Conservation (phyloP, 2,329 filamentous ascomycete species). For the Cercospora canescens region DNA sequence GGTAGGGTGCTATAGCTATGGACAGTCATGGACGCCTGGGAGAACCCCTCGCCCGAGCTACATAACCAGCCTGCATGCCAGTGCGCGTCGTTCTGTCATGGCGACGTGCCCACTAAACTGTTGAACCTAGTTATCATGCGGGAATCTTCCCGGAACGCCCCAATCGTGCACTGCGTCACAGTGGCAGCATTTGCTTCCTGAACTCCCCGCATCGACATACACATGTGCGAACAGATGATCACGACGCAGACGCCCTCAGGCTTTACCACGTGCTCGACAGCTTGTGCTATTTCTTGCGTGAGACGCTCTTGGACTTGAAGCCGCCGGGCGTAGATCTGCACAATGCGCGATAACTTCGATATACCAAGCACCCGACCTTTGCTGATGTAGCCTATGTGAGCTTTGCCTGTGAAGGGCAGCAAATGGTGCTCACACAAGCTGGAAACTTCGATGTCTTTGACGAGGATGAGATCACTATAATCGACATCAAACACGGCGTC, state of each 20-base stretch:
- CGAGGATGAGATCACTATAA: conserved; percentile 95
- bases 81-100: too few species aligned
- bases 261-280: conserved; percentile 88
- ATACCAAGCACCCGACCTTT: conserved; percentile 88
- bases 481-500: conserved; percentile 93
- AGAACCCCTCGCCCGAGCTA: too few species aligned
- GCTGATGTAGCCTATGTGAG: conserved; percentile 99
- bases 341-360: conserved; percentile 92
- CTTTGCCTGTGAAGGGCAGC: conserved; percentile 95
- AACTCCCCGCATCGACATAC: conserved; percentile 99
- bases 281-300: conserved; percentile 93
- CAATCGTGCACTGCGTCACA: conserved; percentile 96
- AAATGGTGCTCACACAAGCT: conserved; percentile 96
- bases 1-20: too few species aligned
- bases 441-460: conserved; percentile 95
- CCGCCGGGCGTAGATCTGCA: conserved; percentile 92
- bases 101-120: too few species aligned
- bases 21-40: too few species aligned
- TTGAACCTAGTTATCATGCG: too few species aligned
- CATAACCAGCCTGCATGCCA: too few species aligned
- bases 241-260: conserved; percentile 95
- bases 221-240: conserved; percentile 94
- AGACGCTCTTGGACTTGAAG: conserved; percentile 95
- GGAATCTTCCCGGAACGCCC: conserved; percentile 61
- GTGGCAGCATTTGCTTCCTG: conserved; percentile 85